Percentiles rank a stretch among this genome's conserved stretches.
Evolutionary conservation across 257 asterid genomes (phyloP).

Genomic region (Mentha longifolia): DNA sequence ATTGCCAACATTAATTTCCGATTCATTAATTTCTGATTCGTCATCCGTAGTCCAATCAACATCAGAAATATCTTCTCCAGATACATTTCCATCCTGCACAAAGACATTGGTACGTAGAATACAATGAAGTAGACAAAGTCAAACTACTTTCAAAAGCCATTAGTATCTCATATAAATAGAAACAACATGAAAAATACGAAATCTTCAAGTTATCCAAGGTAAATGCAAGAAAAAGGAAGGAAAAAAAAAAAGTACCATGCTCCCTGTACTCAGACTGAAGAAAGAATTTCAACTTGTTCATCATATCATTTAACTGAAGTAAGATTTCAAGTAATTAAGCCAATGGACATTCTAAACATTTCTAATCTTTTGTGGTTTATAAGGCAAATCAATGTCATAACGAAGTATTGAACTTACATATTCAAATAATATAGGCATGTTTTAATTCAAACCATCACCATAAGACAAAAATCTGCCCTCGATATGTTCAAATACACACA

Average conservation of each 20-base stretch:
- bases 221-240: slow-evolving; percentile 1
- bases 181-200: slow-evolving; percentile 11
- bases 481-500: neutral
- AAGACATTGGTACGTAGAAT: slow-evolving; percentile 10
- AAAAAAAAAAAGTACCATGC: too few relatives aligned
- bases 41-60: slow-evolving; percentile 65
- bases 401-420: neutral
- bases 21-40: slow-evolving; percentile 42
- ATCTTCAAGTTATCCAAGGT: neutral
- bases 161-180: neutral
- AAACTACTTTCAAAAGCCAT: neutral
- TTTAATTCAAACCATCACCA: neutral
- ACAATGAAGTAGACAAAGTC: slow-evolving; percentile 5
- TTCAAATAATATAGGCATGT: too few relatives aligned
- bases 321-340: too few relatives aligned
- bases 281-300: too few relatives aligned
- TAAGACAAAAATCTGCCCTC: neutral
- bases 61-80: slow-evolving; percentile 37
- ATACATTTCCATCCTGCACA: slow-evolving; percentile 36
- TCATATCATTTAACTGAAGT: too few relatives aligned
- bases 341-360: too few relatives aligned
- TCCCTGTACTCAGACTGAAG: too few relatives aligned
- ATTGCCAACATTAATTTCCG: too few relatives aligned
- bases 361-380: neutral
- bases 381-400: neutral